A percentile compares a stretch with the other conserved stretches of the same genome.
These are phyloP conservation scores for Cucurbita argyrosperma DNA, from an alignment of 306 rosid species.

Conservation along the genomic window DNA sequence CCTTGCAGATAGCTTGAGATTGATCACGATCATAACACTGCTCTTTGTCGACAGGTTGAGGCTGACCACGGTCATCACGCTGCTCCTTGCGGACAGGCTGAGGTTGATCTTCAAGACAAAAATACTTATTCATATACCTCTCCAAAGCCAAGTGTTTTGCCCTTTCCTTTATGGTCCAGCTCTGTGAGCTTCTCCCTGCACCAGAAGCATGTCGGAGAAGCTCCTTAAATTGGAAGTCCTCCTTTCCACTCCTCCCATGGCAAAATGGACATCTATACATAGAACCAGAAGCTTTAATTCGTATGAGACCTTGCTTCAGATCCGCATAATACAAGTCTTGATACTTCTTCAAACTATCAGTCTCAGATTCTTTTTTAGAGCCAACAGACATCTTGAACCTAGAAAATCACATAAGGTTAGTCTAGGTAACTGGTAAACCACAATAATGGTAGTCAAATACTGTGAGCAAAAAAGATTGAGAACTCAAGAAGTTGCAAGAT, in stretches of 20 bases:
- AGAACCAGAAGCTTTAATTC: conserved; percentile 23
- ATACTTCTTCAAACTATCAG: conserved; percentile 24
- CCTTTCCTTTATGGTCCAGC: conserved; percentile 17
- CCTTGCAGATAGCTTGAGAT: neutral
- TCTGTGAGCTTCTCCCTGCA: conserved; percentile 7
- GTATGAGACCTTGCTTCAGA: conserved; percentile 22
- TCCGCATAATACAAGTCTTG: conserved; percentile 21
- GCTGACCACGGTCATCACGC: neutral
- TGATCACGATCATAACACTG: neutral
- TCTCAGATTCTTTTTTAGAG: conserved; percentile 3
- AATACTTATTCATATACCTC: conserved; percentile 28
- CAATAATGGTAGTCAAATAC: neutral
- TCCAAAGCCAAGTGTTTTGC: conserved; percentile 49
- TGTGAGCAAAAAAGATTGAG: neutral
- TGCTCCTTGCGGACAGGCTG: neutral
- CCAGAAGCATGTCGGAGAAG: conserved; percentile 40
- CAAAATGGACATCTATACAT: conserved; percentile 59
- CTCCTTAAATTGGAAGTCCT: conserved; percentile 17
- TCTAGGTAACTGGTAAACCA: neutral
- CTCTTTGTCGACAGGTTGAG: neutral
- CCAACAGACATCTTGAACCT: conserved; percentile 24
- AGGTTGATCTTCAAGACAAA: conserved; percentile 4
- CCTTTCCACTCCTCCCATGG: conserved; percentile 11
- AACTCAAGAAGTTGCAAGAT: neutral
- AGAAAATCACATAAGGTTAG: neutral